phyloP scores from a whole-genome alignment of 2,329 filamentous ascomycete genomes.

The Cladophialophora yegresii region DNA sequence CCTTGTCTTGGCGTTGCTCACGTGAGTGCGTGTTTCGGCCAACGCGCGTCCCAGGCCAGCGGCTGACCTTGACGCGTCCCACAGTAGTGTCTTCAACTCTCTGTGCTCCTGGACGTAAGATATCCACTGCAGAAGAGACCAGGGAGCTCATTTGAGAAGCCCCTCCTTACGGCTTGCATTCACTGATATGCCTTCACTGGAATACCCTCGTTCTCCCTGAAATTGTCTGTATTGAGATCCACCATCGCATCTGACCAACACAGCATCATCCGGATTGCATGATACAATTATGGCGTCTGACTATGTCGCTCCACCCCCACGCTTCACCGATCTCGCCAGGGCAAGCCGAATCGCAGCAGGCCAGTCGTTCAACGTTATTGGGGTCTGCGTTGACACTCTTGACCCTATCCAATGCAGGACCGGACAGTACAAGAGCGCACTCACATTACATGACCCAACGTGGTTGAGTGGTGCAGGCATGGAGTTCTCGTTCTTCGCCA shows the following conservation, averaged over 20 bases:
- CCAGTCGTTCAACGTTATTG: conserved; percentile 56
- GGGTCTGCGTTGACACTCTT: conserved; percentile 68
- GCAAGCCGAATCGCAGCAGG: conserved; percentile 9
- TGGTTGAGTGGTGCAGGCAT: conserved; percentile 48
- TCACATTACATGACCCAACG: conserved; percentile 64
- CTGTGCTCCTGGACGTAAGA: neutral
- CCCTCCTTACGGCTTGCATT: neutral
- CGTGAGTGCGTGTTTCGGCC: conserved; percentile 12
- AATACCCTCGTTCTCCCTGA: neutral
- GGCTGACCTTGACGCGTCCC: conserved; percentile 5
- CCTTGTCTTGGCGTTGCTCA: conserved; percentile 27
- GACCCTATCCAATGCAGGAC: conserved; percentile 52
- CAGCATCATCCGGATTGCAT: neutral
- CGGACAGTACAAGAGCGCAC: conserved; percentile 62
- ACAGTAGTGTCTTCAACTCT: neutral
- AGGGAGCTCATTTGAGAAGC: neutral
- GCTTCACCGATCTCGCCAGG: conserved; percentile 52
- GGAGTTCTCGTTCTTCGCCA: conserved; percentile 64
- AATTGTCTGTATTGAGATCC: neutral
- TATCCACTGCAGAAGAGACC: neutral
- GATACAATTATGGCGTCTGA: neutral
- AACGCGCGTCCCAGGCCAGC: neutral
- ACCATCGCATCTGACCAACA: neutral
- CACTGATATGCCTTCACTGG: neutral
- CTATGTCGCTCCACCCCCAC: conserved; percentile 39